These are phyloP conservation scores for Phaeoacremonium minimum DNA, from an alignment of 2,329 filamentous ascomycete species.

Conservation along the genomic window DNA sequence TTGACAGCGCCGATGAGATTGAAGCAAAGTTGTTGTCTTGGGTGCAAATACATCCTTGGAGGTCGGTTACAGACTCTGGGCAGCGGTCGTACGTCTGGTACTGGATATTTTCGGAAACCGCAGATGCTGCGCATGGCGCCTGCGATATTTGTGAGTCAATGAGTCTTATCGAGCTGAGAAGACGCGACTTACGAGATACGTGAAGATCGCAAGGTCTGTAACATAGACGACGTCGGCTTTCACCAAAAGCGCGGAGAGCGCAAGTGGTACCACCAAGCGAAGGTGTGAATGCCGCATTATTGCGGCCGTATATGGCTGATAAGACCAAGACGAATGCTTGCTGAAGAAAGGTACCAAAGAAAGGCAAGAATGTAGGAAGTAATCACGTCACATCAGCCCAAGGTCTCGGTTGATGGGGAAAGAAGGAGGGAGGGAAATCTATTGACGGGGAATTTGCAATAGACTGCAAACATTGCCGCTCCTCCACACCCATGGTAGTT, in stretches of 20 bases:
- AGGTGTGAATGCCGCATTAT: background rate
- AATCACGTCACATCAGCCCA: too few relatives aligned
- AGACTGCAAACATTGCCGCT: too few relatives aligned
- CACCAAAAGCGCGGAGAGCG: slow-evolving; percentile 3
- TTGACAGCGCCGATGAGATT: slow-evolving; percentile 31
- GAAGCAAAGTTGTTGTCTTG: slow-evolving; percentile 35
- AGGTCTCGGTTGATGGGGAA: too few relatives aligned
- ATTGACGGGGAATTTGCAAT: too few relatives aligned
- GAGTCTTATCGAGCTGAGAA: slow-evolving; percentile 1
- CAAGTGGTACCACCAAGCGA: background rate
- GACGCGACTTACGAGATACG: slow-evolving; percentile 28
- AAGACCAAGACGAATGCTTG: too few relatives aligned
- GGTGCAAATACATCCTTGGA: slow-evolving; percentile 50
- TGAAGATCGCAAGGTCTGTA: slow-evolving; percentile 37
- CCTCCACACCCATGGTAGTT: too few relatives aligned
- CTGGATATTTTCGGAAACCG: slow-evolving; percentile 38
- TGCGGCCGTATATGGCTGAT: too few relatives aligned
- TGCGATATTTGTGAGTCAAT: slow-evolving; percentile 14
- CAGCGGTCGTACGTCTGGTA: slow-evolving; percentile 37
- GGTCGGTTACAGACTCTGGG: slow-evolving; percentile 33
- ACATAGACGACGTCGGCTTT: slow-evolving; percentile 31
- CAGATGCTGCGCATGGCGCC: slow-evolving; percentile 46
- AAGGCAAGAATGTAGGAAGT: too few relatives aligned
- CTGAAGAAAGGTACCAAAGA: too few relatives aligned
- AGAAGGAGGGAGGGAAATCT: too few relatives aligned